These are phyloP conservation scores for Trametes hirsuta DNA, from an alignment of 1,284 basidiomycete species.

Conservation along the genomic window DNA sequence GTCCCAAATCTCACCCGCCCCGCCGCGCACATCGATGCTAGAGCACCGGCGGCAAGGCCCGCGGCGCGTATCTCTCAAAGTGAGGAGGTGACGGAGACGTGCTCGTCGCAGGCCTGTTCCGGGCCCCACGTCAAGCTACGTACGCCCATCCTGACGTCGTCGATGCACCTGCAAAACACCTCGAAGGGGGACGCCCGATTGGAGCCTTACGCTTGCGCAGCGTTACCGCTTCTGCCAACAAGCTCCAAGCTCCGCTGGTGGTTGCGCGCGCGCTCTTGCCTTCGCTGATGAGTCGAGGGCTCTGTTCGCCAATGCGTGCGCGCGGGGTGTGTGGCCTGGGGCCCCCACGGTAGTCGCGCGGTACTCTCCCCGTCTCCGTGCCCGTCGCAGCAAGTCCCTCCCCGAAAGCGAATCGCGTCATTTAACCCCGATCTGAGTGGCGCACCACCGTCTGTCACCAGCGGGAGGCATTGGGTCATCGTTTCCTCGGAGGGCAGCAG, in stretches of 20 bases:
- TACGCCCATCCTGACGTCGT: no score
- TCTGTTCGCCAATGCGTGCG: slow-evolving; percentile 7
- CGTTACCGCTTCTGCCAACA: slow-evolving; percentile 1
- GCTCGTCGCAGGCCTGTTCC: no score
- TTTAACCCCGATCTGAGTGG: background rate
- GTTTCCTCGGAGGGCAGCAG: background rate
- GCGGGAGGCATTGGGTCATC: background rate
- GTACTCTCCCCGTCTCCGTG: slow-evolving; percentile 9
- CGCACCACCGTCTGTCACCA: background rate
- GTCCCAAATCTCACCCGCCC: background rate
- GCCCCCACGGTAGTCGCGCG: slow-evolving; percentile 17
- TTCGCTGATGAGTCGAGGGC: slow-evolving; percentile 23
- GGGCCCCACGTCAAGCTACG: no score
- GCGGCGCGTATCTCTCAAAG: background rate
- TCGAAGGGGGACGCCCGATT: background rate
- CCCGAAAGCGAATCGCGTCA: background rate
- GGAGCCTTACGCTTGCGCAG: slow-evolving; percentile 1
- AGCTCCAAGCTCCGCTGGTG: slow-evolving; percentile 19
- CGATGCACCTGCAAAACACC: no score
- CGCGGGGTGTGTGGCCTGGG: background rate
- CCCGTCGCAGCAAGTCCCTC: slow-evolving; percentile 3
- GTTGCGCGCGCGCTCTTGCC: slow-evolving; percentile 2
- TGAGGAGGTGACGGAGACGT: background rate
- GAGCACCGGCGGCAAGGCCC: background rate
- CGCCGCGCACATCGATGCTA: background rate